Percentiles rank a stretch among this genome's conserved stretches.
phyloP scores from a whole-genome alignment of 1,139 yeast genomes.

The Yamadazyma pseudoaaseri region DNA sequence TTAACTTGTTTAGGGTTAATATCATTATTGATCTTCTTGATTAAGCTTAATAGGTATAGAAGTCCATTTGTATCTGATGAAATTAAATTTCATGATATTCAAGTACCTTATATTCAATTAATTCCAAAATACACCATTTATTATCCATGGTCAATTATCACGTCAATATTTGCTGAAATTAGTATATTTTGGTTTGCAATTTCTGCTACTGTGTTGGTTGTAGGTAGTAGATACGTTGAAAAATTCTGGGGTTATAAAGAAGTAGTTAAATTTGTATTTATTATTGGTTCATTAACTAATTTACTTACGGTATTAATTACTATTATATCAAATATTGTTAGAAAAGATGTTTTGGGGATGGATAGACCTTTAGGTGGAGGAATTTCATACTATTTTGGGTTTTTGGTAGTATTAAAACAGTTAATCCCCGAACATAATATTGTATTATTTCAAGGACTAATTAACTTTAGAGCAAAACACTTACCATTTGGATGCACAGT shows the following conservation, averaged over 20 bases:
- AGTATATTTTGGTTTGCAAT: conserved; percentile 49
- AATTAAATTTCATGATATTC: conserved; percentile 34
- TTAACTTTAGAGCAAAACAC: conserved; percentile 71
- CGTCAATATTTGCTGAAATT: conserved; percentile 72
- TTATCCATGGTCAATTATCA: conserved; percentile 76
- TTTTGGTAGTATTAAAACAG: conserved; percentile 84
- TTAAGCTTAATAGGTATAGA: conserved; percentile 35
- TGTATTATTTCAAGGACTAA: conserved; percentile 58
- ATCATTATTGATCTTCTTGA: conserved; percentile 25
- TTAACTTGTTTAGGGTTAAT: conserved; percentile 23
- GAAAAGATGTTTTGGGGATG: conserved; percentile 39
- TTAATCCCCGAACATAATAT: conserved; percentile 86
- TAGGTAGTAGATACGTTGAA: conserved; percentile 53
- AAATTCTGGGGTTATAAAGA: conserved; percentile 61
- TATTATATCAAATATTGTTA: conserved; percentile 36
- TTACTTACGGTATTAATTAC: conserved; percentile 43
- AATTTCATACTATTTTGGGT: conserved; percentile 67
- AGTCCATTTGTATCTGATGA: conserved; percentile 13
- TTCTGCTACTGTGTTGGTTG: conserved; percentile 48
- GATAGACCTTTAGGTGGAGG: conserved; percentile 67
- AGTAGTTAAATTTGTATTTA: conserved; percentile 54
- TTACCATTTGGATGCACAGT: conserved; percentile 63
- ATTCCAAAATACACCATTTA: conserved; percentile 61
- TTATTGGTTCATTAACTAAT: conserved; percentile 63
- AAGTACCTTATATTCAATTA: conserved; percentile 65